Evolutionary conservation across 179 eudicot genomes (phyloP).

Genomic region (Silene vulgaris): DNA sequence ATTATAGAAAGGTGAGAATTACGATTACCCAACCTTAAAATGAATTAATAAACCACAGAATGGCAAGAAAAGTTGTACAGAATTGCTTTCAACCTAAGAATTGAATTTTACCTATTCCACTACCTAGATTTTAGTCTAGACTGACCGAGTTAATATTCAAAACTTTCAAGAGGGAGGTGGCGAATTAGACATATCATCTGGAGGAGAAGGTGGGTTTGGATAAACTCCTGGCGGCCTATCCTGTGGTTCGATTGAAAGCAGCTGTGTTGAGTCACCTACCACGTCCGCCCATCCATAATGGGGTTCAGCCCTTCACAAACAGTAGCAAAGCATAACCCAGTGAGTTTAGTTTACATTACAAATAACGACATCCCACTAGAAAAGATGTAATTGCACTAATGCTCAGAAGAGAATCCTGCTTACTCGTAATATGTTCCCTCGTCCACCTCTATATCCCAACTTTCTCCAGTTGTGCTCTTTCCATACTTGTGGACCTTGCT

Average conservation of each 20-base stretch:
- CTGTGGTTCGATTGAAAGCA: slow-evolving; percentile 71
- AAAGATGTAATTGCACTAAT: not conserved
- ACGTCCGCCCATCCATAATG: slow-evolving; percentile 98
- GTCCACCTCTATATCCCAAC: slow-evolving; percentile 90
- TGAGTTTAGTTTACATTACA: not conserved
- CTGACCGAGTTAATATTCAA: not conserved
- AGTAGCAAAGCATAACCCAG: not conserved
- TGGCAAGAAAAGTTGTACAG: slow-evolving; percentile 10
- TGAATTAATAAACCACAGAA: slow-evolving; percentile 2
- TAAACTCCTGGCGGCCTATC: slow-evolving; percentile 86
- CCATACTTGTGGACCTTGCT: slow-evolving; percentile 94
- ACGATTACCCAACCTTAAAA: too few species aligned
- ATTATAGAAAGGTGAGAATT: too few species aligned
- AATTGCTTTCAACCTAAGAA: slow-evolving; percentile 16
- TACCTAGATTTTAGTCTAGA: slow-evolving; percentile 16
- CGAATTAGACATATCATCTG: slow-evolving; percentile 29
- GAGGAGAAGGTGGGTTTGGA: slow-evolving; percentile 48
- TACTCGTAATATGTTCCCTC: slow-evolving; percentile 91
- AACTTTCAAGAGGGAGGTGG: slow-evolving; percentile 24
- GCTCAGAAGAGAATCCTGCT: slow-evolving; percentile 25
- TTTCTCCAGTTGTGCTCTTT: slow-evolving; percentile 89
- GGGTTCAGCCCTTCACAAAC: slow-evolving; percentile 65
- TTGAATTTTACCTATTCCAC: slow-evolving; percentile 15
- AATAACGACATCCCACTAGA: not conserved
- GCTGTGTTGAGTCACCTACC: slow-evolving; percentile 81